Percentiles rank a stretch among this genome's conserved stretches.
Conservation (phyloP, 2,329 filamentous ascomycete genomes). For the Graphiopsis chlorocephala region DNA sequence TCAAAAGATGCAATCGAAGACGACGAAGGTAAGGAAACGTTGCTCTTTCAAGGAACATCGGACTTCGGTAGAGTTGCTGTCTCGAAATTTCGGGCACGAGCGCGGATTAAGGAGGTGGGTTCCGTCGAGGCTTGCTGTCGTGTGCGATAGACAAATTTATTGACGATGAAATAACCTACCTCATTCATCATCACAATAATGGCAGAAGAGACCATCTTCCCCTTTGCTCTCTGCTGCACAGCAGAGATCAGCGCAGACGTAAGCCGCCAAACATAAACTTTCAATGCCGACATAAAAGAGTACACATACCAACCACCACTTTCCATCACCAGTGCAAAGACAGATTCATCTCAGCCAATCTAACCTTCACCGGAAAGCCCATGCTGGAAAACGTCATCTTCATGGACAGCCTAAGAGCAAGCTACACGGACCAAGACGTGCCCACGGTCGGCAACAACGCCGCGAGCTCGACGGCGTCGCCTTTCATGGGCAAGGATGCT, state of each 20-base stretch:
- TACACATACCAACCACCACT: not conserved
- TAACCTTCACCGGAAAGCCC: not conserved
- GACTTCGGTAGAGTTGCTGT: not conserved
- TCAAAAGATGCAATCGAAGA: not conserved
- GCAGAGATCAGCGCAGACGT: not conserved
- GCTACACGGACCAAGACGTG: not conserved
- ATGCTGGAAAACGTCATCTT: not conserved
- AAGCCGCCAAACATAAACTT: not conserved
- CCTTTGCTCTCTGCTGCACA: not conserved
- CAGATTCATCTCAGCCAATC: not conserved
- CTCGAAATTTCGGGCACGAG: not conserved
- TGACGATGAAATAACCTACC: not conserved
- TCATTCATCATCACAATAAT: not conserved
- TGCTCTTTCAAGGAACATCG: not conserved
- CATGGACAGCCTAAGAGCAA: not conserved
- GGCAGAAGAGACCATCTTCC: not conserved
- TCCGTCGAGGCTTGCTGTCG: too few relatives aligned
- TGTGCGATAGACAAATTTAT: not conserved
- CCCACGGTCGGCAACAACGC: not conserved
- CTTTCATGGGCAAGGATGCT: not conserved
- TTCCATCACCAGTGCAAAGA: not conserved
- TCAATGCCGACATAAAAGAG: not conserved
- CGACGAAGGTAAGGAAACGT: not conserved
- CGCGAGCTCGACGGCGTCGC: not conserved
- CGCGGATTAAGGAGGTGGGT: too few relatives aligned